These are phyloP conservation scores for Strobilomyces confusus DNA, from an alignment of 768 basidiomycete genomes.

Conservation along the genomic window DNA sequence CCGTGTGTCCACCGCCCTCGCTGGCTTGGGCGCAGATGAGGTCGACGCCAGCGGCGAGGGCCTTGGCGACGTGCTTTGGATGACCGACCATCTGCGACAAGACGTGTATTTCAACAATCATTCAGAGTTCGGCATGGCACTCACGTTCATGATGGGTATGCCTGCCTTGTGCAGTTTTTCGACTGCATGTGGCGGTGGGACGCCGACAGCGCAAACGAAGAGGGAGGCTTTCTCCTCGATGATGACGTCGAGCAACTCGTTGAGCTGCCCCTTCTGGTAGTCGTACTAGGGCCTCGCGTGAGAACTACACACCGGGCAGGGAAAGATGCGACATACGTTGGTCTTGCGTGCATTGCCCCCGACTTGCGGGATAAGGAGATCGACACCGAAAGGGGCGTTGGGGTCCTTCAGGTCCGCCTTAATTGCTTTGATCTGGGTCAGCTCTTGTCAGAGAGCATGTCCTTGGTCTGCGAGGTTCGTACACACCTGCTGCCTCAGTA, in stretches of 20 bases:
- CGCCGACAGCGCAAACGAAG: constrained; percentile 89
- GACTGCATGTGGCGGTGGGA: constrained; percentile 78
- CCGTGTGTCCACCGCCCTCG: constrained; percentile 89
- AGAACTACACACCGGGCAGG: background rate
- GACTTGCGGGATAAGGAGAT: constrained; percentile 83
- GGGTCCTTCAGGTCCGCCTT: constrained; percentile 72
- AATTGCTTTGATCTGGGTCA: constrained; percentile 58
- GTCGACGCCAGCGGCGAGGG: constrained; percentile 81
- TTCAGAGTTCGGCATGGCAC: constrained; percentile 11
- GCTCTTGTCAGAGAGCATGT: constrained; percentile 7
- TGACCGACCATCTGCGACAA: constrained; percentile 78
- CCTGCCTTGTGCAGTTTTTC: constrained; percentile 80
- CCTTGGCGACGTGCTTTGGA: constrained; percentile 82
- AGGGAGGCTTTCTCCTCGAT: constrained; percentile 85
- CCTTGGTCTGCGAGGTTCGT: background rate
- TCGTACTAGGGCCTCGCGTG: constrained; percentile 50
- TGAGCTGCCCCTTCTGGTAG: constrained; percentile 84
- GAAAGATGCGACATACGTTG: constrained; percentile 50
- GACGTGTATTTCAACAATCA: background rate
- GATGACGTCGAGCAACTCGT: constrained; percentile 83
- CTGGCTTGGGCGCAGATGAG: constrained; percentile 93
- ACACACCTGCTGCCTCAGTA: constrained; percentile 70
- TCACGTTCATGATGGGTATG: constrained; percentile 83
- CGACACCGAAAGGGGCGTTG: constrained; percentile 85
- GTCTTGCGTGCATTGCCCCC: constrained; percentile 89